Evolutionary conservation across 192 early-diverging fungal species (phyloP), one percentile per base, ranked within the genome.

Genomic region (Gryganskiella cystojenkinii): DNA sequence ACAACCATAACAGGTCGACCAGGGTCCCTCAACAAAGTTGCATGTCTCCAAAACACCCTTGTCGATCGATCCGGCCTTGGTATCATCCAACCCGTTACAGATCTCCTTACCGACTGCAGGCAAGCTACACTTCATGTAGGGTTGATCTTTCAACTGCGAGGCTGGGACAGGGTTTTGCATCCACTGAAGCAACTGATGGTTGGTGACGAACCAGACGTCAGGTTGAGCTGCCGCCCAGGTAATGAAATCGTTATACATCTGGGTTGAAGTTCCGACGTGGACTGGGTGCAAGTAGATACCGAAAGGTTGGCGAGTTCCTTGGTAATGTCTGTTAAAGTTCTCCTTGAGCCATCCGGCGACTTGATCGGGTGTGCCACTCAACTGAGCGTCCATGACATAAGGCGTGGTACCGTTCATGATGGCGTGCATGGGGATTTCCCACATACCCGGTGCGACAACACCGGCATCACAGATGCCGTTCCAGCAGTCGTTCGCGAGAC

Each of bases 141-240:
- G 71, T 46, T 91, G 89, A 15, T 53, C 61, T 19, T 71, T 83
- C n/a, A 92, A 78, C 59, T 92, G 82, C 45, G 71, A 67, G n/a
- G 84, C 87, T 17, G 90, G 89, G 7, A 92, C 91, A 42, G 91
- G 91, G 72, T 92, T 92, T 79, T 92, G 79, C 91, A 92, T 92
- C 83, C 90, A 92, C 65, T 85, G 74, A 27, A 92, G 74, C 28
- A 92, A 35, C 60, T 92, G 91, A 28, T 83, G 75, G 46, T 81
- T 82, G 59, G 89, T 92, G 35, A 92, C 86, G 65, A 92, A 88
- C 87, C 89, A 92, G 24, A 88, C 87, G 76, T 92, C 84, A 13
- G 88, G 88, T 34, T 85, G 68, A n/a, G 72, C 45, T 42, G 85
- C 71, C 22, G 82, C 75, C 40, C 80, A 86, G 58, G 86, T 72